Base-by-base conservation (phyloP, 495 filamentous ascomycete genomes). In the Cetradonia linearis region DNA sequence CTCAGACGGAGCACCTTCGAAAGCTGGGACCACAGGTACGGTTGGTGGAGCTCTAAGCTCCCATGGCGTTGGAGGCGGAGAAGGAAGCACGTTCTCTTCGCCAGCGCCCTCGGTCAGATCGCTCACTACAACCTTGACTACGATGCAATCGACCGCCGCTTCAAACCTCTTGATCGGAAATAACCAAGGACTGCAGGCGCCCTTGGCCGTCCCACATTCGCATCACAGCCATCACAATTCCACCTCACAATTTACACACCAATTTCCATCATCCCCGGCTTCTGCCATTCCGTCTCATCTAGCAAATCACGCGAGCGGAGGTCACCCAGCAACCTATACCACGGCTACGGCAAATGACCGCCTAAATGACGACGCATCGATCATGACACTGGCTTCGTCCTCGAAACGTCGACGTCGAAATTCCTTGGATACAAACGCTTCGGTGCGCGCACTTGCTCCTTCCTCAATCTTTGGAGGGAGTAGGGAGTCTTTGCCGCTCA, bases 381-480 rank as follows among this genome's bases (percentile, higher is more conserved):
- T 97, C 60, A 80, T 98, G 30, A 98, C 93, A 0, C 80, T 98
- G n/a, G 93, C 93, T 1, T 96, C 91, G 7, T 96, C 91, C 0
- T 95, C 91, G 25, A 95, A 96, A 70, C 82, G 86, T 31, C 86
- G 89, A 48, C 86, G 93, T 23, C 79, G 93, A 42, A 88, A 90
- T 62, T 95, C 89, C 1, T 79, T 96, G 67, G 93, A 98, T 71
- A 97, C 94, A 0, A 92, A 97, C 71, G 94, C 94, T 3, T 96
- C 91, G 0, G 86, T 96, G 20, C 89, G 93, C 47, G 93, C 89
- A 2, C 78, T 98, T 28, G 89, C 93, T 1, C 93, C 93, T 0
- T 94, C 90, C 0, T 95, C 89, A 0, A 74, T 96, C 1, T 98
- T 89, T 77, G 93, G 93, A 23, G 91, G 91, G 23, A 91, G 87